phyloP scores from a whole-genome alignment of 108 stramenopile species.

The Cyclostephanos tholiformis region DNA sequence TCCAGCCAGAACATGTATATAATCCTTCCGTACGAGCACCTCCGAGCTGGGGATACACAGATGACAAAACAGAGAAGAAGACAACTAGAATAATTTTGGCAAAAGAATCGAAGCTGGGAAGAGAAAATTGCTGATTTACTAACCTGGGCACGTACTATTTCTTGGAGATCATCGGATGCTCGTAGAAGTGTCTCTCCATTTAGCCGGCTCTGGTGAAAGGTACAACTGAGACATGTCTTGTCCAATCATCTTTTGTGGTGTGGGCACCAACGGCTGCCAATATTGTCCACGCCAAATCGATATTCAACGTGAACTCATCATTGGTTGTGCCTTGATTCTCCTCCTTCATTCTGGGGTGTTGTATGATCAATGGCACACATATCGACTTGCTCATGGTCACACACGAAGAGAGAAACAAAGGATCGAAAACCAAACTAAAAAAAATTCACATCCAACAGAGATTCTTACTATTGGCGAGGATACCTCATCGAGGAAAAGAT shows the following conservation, averaged over 20 bases:
- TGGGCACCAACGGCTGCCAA: conserved; percentile 63
- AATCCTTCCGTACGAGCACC: conserved; percentile 51
- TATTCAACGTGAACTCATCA: conserved; percentile 74
- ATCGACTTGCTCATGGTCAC: too few relatives aligned
- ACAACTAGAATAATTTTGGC: too few relatives aligned
- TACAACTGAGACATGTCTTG: conserved; percentile 78
- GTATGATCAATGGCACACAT: conserved; percentile 78
- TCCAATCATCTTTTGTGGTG: conserved; percentile 71
- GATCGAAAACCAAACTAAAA: too few relatives aligned
- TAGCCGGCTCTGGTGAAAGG: conserved; percentile 13
- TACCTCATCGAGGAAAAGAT: conserved; percentile 42
- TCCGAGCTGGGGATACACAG: conserved; percentile 37
- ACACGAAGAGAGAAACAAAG: too few relatives aligned
- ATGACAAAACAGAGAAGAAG: too few relatives aligned
- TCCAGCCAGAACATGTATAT: conserved; percentile 83
- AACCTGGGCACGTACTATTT: background rate
- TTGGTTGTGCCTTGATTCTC: conserved; percentile 55
- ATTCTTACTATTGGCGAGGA: conserved; percentile 68
- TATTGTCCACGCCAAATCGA: conserved; percentile 83
- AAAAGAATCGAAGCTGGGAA: background rate
- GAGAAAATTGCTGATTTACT: background rate
- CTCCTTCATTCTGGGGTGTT: conserved; percentile 79
- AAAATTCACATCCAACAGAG: background rate
- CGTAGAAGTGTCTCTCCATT: conserved; percentile 63
- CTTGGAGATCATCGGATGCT: conserved; percentile 39